These are phyloP conservation scores for Prunella vulgaris DNA, from an alignment of 257 asterid species.

Conservation along the genomic window DNA sequence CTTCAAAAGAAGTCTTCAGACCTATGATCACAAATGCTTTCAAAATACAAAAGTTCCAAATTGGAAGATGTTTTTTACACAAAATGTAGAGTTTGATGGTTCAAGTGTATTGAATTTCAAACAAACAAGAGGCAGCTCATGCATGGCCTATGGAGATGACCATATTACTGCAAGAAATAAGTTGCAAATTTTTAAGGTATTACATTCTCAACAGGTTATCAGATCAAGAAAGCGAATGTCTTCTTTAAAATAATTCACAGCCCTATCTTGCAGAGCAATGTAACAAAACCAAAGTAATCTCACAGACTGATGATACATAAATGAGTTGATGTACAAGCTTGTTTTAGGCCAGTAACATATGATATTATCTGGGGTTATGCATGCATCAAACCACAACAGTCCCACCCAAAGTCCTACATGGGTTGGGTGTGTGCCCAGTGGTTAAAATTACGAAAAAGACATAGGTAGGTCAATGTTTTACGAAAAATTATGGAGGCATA, in stretches of 20 bases:
- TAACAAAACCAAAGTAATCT: neutral
- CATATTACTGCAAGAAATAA: neutral
- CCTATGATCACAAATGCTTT: neutral
- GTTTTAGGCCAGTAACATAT: neutral
- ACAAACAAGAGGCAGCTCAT: neutral
- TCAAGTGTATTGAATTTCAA: neutral
- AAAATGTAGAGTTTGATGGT: neutral
- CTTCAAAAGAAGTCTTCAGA: neutral
- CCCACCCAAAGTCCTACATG: neutral
- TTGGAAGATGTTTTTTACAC: neutral
- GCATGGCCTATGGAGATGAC: neutral
- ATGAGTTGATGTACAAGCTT: neutral
- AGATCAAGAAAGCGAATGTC: neutral
- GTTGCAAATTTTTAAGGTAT: neutral
- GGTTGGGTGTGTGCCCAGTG: neutral
- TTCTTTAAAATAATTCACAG: neutral
- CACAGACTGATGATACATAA: neutral
- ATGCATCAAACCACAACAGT: neutral
- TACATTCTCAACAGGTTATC: neutral
- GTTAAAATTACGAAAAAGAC: neutral
- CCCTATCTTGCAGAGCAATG: neutral
- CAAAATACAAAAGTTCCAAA: neutral
- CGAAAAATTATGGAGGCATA: neutral
- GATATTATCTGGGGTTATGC: neutral
- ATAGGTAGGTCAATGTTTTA: neutral